Percentiles rank a stretch among this genome's conserved stretches.
Conservation (phyloP, 78 protist species). For the Dictyostelium capitatum region DNA sequence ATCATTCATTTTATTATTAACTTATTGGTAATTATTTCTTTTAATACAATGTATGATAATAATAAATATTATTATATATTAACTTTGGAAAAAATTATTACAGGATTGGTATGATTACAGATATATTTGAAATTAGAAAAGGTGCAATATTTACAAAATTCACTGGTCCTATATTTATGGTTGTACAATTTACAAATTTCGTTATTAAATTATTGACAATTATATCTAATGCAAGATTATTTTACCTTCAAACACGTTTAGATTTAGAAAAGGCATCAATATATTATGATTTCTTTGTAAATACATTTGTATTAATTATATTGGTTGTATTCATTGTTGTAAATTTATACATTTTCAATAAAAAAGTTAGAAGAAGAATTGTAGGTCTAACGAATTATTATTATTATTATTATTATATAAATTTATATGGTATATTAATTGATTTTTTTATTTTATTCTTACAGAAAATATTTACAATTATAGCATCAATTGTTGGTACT, state of each 20-base stretch:
- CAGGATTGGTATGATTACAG: slow-evolving; percentile 15
- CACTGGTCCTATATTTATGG: slow-evolving; percentile 12
- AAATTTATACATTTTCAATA: not conserved
- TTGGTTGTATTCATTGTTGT: not conserved
- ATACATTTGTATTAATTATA: not conserved
- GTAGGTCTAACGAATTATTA: not conserved
- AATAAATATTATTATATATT: not conserved
- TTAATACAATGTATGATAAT: not conserved
- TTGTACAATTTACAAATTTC: not conserved
- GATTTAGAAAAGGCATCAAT: slow-evolving; percentile 1
- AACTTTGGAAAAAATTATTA: no score
- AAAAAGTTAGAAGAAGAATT: slow-evolving; percentile 19
- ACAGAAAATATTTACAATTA: slow-evolving; percentile 16
- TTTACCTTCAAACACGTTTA: slow-evolving; percentile 1
- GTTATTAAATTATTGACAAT: slow-evolving; percentile 3
- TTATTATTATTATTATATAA: not conserved
- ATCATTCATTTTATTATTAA: slow-evolving; percentile 11
- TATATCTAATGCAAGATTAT: not conserved
- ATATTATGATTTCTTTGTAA: slow-evolving; percentile 17
- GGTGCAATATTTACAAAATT: slow-evolving; percentile 1
- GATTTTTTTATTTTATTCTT: not conserved
- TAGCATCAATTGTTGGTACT: slow-evolving; percentile 7
- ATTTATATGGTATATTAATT: not conserved
- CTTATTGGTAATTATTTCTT: not conserved
- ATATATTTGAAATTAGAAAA: slow-evolving; percentile 29